These are phyloP conservation scores for Gentiana macrophylla DNA, from an alignment of 257 asterid genomes.

Conservation along the genomic window DNA sequence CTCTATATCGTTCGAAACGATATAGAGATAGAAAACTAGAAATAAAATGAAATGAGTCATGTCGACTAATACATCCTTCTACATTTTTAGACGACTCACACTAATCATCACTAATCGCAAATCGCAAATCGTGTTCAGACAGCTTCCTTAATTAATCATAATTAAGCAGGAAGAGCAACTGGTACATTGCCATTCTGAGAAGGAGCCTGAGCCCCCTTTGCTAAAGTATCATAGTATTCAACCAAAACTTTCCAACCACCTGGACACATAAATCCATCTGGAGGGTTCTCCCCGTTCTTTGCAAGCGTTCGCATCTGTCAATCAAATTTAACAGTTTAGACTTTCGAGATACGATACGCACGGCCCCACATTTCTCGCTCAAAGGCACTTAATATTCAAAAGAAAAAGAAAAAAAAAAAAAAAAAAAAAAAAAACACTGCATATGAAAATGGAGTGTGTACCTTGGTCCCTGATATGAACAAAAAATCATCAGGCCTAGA, in stretches of 20 bases:
- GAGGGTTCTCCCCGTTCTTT: constrained; percentile 75
- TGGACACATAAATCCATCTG: constrained; percentile 95
- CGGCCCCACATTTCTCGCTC: too few species aligned
- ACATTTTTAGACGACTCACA: background rate
- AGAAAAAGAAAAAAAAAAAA: too few species aligned
- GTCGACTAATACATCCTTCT: constrained; percentile 6
- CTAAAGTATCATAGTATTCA: constrained; percentile 63
- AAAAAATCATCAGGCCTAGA: constrained; percentile 80
- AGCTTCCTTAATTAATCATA: background rate
- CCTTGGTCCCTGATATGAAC: constrained; percentile 96
- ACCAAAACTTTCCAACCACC: constrained; percentile 97
- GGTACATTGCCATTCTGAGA: constrained; percentile 45
- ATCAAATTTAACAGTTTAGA: background rate
- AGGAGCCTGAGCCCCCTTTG: constrained; percentile 8
- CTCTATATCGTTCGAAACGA: too few species aligned
- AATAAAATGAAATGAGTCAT: background rate
- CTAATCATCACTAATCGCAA: too few species aligned
- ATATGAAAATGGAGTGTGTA: constrained; percentile 3
- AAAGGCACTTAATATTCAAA: too few species aligned
- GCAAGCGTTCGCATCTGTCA: constrained; percentile 83
- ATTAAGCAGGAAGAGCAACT: constrained; percentile 40
- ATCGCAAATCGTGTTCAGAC: too few species aligned
- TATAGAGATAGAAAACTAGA: too few species aligned
- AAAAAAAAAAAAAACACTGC: too few species aligned
- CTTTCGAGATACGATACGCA: background rate